Conservation (phyloP, 768 basidiomycete genomes). For the Hortiboletus flavorubellus region DNA sequence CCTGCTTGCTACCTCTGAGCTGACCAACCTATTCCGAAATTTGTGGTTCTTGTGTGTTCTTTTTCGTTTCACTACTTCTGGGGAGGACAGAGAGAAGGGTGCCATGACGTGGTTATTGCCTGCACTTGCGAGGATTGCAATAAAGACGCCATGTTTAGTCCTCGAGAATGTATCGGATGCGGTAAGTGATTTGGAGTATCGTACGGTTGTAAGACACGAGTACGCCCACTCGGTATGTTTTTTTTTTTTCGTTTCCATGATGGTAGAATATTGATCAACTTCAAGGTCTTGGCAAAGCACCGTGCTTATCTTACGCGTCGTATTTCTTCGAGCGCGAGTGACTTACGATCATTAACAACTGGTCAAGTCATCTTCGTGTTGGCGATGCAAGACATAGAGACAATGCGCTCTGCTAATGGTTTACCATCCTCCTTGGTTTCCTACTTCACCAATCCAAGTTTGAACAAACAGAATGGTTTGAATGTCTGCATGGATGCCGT, state of each 20-base stretch:
- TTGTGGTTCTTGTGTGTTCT: slow-evolving; percentile 93
- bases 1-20: slow-evolving; percentile 47
- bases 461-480: slow-evolving; percentile 69
- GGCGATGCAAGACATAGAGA: slow-evolving; percentile 85
- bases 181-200: slow-evolving; percentile 88
- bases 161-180: slow-evolving; percentile 80
- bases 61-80: slow-evolving; percentile 65
- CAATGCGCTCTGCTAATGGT: slow-evolving; percentile 77
- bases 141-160: slow-evolving; percentile 83
- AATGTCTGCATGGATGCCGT: slow-evolving; percentile 80
- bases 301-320: slow-evolving; percentile 59
- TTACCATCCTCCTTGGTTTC: slow-evolving; percentile 76
- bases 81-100: slow-evolving; percentile 44
- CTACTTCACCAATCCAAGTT: slow-evolving; percentile 84
- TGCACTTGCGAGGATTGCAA: slow-evolving; percentile 74
- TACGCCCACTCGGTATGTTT: slow-evolving; percentile 69
- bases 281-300: slow-evolving; percentile 69
- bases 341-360: slow-evolving; percentile 70
- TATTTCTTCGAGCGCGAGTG: slow-evolving; percentile 61
- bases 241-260: not conserved
- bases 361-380: slow-evolving; percentile 85
- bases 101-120: slow-evolving; percentile 79
- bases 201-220: slow-evolving; percentile 84
- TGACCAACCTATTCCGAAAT: slow-evolving; percentile 81
- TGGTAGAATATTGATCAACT: not conserved